Base-by-base conservation (phyloP, 208 protist species). In the Acanthamoeba pearcei region DNA sequence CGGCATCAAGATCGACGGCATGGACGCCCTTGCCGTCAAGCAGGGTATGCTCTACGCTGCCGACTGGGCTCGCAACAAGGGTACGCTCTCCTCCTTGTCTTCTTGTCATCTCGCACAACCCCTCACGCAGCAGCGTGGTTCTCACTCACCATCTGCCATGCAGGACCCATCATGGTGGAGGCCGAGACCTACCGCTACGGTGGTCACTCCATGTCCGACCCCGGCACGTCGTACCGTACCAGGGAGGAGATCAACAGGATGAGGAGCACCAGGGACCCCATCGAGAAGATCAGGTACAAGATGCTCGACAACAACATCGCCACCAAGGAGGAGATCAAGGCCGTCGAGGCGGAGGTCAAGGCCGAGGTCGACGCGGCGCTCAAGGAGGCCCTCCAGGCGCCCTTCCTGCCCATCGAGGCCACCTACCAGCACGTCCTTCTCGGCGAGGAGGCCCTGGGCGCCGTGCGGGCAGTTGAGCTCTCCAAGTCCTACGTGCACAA, bases 151-250 rank as follows among this genome's bases (percentile, higher is more conserved):
- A 13, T 82, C 74, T 15, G 38, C 22, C 32, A 35, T 35, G 32
- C 99, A 95, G 99, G 99, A 57, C 99, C 99, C 32, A 96, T 99
- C 32, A 97, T 99, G 42, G 70, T 99, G 51, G 99, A 99, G 97
- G 97, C 99, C 85, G 97, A 99, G 95, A 99, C 98, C 51, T 99
- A 99, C 97, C 98, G 96, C 95, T 97, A 97, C n/a, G 85, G 92
- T 19, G 68, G 99, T 83, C 99, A 99, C 98, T 99, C 98, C 57
- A 99, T 99, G 99, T 99, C 98, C 57, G 99, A 99, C 97, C 99
- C 99, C 64, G 99, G 99, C 95, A 99, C 97, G 86, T 97, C 98
- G 66, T 99, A 99, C 98, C 98, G 99, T 96, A 98, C 97, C 62
- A 98, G 99, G 96, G 98, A 98, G 27, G 99, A 99, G 95, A 98